Evolutionary conservation across 192 early-diverging fungal species (phyloP), one percentile per base, ranked within the genome.

Genomic region (Backusella psychrophila): DNA sequence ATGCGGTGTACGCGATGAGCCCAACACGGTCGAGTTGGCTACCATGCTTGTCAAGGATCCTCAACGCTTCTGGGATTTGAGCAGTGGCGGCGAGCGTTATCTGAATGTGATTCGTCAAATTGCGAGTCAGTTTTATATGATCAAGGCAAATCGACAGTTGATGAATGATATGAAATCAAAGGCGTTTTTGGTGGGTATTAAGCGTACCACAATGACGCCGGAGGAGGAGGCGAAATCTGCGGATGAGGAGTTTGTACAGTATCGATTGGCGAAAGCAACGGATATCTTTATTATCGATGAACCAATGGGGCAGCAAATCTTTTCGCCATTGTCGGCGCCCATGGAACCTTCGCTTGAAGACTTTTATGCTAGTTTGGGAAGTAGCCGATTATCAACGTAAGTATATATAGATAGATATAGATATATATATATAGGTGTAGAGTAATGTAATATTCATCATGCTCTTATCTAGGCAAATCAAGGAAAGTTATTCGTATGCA

Each of bases 281-380:
- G 90, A 94, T 44, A 92, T 97, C 31, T 94, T 88, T 74, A 81
- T 97, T 42, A 89, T 92, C 26, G 95, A 97, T 81, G 93, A 96
- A 69, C 86, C 90, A 0, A 88, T 89, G 4, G 82, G 91, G 12
- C 85, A 87, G 7, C 88, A 92, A 71, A 84, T 95, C 38, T 97
- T 97, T 77, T 83, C 82, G 0, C 95, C 95, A 2, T 80, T 94
- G 5, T 84, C 84, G 65, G 87, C 88, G 1, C 96, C 96, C 6
- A 87, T 91, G 73, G 94, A 96, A 33, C 84, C 85, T 6, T 70
- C 92, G 4, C 75, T 97, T 23, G 94, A 97, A 78, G 72, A 82
- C 11, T 82, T 93, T 9, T 93, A 93, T 78, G 85, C 87, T 52
- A 66, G 83, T 15, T 82, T 96, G 15, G 94, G 94, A 1, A 88